Base-by-base conservation (phyloP, 2,329 filamentous ascomycete genomes). In the Sordariomycetes sp. region DNA sequence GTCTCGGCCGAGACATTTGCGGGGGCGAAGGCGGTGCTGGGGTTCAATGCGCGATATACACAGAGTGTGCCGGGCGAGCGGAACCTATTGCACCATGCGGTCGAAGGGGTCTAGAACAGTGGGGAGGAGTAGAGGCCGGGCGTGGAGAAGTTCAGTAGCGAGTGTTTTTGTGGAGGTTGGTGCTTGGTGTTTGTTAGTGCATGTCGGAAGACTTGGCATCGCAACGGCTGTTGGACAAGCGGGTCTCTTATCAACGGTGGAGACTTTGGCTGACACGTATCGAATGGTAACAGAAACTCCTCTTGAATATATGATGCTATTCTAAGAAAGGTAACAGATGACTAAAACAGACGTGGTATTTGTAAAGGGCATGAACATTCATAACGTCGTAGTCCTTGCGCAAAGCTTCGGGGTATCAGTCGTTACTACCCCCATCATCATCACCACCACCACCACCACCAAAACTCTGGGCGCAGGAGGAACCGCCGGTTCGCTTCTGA, bases 21-120 rank as follows among this genome's bases (percentile, higher is more conserved):
- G 62, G 70, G 69, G 51, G 76, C 80, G 59, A 81, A 82, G 68
- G 69, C 66, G 34, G 73, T 83, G 34, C 69, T 81, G 55, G 79
- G 77, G 63, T 83, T 79, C 69, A 84, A 84, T 68, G 68, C 77
- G 3, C 72, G 81, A 5, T 79, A 76, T 64, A 75, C 76, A 1
- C 81, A 84, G 68, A 80, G 79, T 62, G 57, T 64, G 2, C 73
- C 75, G 12, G 76, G 77, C 6, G 56, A 68, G 58, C 63, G 67
- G 11, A 81, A 81, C 63, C 65, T 80, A 51, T 61, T 78, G 24
- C 25, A 51, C 12, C 11, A 51, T 16, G 55, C 28, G 16, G 46
- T 60, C 66, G 57, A 60, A 62, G 52, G 28, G 8, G 28, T 32
- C 28, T 4, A 32, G 28, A 8, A 32, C 8, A 32, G 28, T 32